Conservation (phyloP, 78 protist species). For the Diacronema lutheri region DNA sequence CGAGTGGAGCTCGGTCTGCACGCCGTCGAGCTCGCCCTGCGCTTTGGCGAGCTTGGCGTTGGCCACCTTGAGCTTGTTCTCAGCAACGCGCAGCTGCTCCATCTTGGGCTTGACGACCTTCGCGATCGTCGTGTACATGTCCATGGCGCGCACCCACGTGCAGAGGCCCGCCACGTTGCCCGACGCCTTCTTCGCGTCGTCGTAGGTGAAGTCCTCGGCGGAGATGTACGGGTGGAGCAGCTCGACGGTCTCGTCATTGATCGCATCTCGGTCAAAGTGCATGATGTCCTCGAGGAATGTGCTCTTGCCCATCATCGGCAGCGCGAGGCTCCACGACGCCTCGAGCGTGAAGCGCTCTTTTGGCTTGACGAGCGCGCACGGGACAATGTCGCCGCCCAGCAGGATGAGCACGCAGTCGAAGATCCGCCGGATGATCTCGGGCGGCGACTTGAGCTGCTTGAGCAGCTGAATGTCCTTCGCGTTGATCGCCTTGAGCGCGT, state of each 20-base stretch:
- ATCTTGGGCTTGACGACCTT: conserved; percentile 71
- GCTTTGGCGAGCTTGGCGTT: conserved; percentile 26
- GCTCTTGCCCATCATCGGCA: conserved; percentile 32
- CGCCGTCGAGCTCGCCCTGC: conserved; percentile 30
- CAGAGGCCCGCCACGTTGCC: conserved; percentile 72
- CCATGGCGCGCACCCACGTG: conserved; percentile 72
- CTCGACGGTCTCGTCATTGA: conserved; percentile 85
- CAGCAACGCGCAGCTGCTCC: background rate
- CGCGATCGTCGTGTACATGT: conserved; percentile 54
- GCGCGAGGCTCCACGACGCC: conserved; percentile 38
- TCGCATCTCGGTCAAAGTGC: conserved; percentile 48
- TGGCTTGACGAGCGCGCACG: conserved; percentile 33
- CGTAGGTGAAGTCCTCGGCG: conserved; percentile 59
- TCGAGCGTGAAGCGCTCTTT: conserved; percentile 61
- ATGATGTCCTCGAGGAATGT: conserved; percentile 50
- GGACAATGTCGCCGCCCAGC: conserved; percentile 61
- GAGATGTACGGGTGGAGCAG: conserved; percentile 72
- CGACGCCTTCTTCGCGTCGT: conserved; percentile 53
- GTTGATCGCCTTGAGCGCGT: conserved; percentile 63
- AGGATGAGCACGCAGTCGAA: conserved; percentile 82
- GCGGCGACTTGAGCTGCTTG: conserved; percentile 68
- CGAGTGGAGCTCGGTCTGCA: conserved; percentile 30
- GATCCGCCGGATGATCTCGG: conserved; percentile 70
- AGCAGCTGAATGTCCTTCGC: conserved; percentile 67
- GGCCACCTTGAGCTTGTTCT: conserved; percentile 58